Base-by-base conservation (phyloP, 2,329 filamentous ascomycete genomes). In the Phaeosphaeria sp. region DNA sequence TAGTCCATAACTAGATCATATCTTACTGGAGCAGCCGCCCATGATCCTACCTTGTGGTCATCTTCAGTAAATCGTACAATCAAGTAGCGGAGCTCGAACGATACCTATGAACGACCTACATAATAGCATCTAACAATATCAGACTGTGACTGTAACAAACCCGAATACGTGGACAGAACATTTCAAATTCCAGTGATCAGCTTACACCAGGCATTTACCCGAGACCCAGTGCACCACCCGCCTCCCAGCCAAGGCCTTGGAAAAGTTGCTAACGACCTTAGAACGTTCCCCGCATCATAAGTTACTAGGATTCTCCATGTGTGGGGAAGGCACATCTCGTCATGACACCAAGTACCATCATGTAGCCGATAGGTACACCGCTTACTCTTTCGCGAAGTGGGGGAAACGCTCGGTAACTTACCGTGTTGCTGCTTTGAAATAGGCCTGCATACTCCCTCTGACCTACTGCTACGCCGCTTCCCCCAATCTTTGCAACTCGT, bases 261-360 rank as follows among this genome's bases (percentile, higher is more conserved):
- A 13, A 36, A 7, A 6, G 8, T 36, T 7, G 11, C 30, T 36
- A 36, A 36, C 30, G 11, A 36, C 30, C 42, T 44, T n/a, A 18
- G 7, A 13, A 44, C 13, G 21, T 47, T 25, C 44, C 44, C 44
- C 44, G 44, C 44, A 47, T 47, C 5, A 11, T 25, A 18, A n/a
- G n/a, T n/a, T n/a, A n/a, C 43, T 46, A 8, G 30, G 30, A 36
- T 24, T 18, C 44, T 24, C 44, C 44, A 17, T 22, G 21, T 17
- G 44, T 47, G 44, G 44, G 44, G 44, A 47, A 47, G 44, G n/a
- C 17, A 21, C 44, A 44, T 21, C 43, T 47, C 44, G 24, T 47
- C 44, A 47, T 47, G 44, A 47, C 44, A 22, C n/a, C 18, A 44
- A 44, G 18, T 15, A 17, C 18, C 7, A 8, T 44, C 18, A 44